Conservation (phyloP, 495 filamentous ascomycete genomes). For the Halenospora varia region DNA sequence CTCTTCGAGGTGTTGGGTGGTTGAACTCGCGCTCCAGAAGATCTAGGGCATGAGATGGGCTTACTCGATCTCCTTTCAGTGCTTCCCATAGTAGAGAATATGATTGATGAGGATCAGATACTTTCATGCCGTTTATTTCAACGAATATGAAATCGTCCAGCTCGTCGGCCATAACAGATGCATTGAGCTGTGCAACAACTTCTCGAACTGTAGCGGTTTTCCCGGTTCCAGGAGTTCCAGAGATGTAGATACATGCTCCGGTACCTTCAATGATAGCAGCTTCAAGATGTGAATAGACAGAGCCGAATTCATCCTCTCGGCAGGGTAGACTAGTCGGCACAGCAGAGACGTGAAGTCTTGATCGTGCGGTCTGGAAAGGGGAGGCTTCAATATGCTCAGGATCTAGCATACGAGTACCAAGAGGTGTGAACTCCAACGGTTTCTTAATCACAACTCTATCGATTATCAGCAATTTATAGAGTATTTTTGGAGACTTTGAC, state of each 20-base stretch:
- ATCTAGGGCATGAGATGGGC: conserved; percentile 84
- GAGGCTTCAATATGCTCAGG: conserved; percentile 73
- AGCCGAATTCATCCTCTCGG: conserved; percentile 84
- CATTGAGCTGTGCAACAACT: conserved; percentile 84
- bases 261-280: conserved; percentile 91
- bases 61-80: conserved; percentile 86
- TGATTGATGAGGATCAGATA: conserved; percentile 94
- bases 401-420: conserved; percentile 82
- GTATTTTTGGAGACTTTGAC: neutral
- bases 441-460: conserved; percentile 77
- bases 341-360: conserved; percentile 85
- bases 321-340: conserved; percentile 88
- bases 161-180: conserved; percentile 80
- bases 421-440: conserved; percentile 88
- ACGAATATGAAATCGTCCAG: conserved; percentile 99
- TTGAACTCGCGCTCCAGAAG: conserved; percentile 90
- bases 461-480: conserved; percentile 5
- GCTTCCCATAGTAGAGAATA: conserved; percentile 97
- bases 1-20: conserved; percentile 79
- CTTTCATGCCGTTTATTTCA: conserved; percentile 99
- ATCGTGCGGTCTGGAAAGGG: conserved; percentile 88
- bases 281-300: conserved; percentile 90
- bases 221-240: conserved; percentile 97
- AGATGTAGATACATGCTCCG: conserved; percentile 97
- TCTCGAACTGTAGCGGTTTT: conserved; percentile 98